Evolutionary conservation across 768 basidiomycete species (phyloP).

Genomic region (Panaeolus papilionaceus): DNA sequence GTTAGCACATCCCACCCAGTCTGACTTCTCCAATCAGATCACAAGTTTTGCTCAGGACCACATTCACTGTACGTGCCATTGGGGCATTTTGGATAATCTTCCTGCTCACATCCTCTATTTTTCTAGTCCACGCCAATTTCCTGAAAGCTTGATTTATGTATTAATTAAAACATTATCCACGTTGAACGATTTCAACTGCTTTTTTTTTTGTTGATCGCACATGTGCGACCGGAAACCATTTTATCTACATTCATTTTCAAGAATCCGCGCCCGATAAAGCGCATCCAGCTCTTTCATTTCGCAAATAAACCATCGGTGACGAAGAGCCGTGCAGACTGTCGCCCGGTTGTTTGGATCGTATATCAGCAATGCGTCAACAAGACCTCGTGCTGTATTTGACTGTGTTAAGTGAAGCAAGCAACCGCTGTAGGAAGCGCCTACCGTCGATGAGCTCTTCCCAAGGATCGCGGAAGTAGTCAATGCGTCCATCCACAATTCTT

Average conservation of each 20-base stretch:
- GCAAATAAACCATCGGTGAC: constrained; percentile 68
- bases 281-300: constrained; percentile 67
- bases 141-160: constrained; percentile 64
- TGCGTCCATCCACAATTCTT: constrained; percentile 67
- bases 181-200: neutral
- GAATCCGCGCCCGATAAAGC: constrained; percentile 64
- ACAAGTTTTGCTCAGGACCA: constrained; percentile 92
- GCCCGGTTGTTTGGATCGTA: constrained; percentile 63
- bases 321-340: constrained; percentile 66
- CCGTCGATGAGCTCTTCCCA: constrained; percentile 70
- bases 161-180: neutral
- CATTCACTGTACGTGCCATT: constrained; percentile 71
- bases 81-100: constrained; percentile 18
- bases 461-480: constrained; percentile 58
- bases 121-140: constrained; percentile 84
- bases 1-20: neutral
- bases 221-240: neutral
- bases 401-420: constrained; percentile 10
- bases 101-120: constrained; percentile 20
- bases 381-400: constrained; percentile 52
- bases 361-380: constrained; percentile 67
- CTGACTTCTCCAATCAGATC: constrained; percentile 53
- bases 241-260: constrained; percentile 16
- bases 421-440: constrained; percentile 33
- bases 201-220: neutral